A percentile compares a stretch with the other conserved stretches of the same genome.
phyloP scores from a whole-genome alignment of 345 rosid genomes.

The Orychophragmus violaceus region DNA sequence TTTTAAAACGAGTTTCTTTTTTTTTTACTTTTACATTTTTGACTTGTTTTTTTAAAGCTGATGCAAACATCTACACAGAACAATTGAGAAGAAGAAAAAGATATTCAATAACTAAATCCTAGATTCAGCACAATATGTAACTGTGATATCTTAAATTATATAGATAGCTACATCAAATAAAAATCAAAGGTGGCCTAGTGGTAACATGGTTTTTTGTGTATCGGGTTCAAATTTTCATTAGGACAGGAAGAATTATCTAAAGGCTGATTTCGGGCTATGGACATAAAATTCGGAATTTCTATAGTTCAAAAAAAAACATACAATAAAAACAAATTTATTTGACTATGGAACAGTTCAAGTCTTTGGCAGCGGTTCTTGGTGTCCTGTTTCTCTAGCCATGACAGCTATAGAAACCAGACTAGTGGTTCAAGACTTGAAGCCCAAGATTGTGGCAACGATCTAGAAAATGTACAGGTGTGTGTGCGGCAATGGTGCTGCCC shows the following conservation, averaged over 20 bases:
- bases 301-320: no score
- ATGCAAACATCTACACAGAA: neutral
- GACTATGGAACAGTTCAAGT: constrained; percentile 3
- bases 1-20: neutral
- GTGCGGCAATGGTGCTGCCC: constrained; percentile 24
- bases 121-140: neutral
- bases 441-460: constrained; percentile 23
- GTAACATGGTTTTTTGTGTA: no score
- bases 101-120: neutral
- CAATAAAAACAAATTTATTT: neutral
- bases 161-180: no score
- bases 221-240: no score
- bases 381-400: constrained; percentile 1
- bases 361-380: neutral
- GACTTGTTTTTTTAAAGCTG: neutral
- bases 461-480: constrained; percentile 18
- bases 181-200: no score
- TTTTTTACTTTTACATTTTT: neutral
- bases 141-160: no score
- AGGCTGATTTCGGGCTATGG: no score
- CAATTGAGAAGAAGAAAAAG: neutral
- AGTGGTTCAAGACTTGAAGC: constrained; percentile 7
- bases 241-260: no score
- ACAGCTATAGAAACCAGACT: neutral
- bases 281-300: no score